Conservation (phyloP, 495 filamentous ascomycete species). For the Xylaria curta region DNA sequence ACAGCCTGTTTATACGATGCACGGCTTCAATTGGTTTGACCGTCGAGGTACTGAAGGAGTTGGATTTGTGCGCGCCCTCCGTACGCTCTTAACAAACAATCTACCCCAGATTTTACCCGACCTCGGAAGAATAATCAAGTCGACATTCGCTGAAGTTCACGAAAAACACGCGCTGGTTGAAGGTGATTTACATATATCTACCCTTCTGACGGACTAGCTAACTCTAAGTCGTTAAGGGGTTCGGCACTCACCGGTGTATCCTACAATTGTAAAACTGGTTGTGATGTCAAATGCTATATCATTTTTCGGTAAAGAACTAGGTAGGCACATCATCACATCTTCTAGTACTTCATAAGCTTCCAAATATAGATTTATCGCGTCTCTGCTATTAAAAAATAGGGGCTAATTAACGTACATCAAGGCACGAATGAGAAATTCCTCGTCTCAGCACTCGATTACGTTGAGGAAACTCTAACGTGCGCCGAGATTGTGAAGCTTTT, state of each 20-base stretch:
- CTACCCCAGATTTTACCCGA: conserved; percentile 31
- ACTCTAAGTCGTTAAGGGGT: background rate
- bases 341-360: no score
- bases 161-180: conserved; percentile 1
- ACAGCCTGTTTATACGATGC: conserved; percentile 40
- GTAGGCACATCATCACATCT: conserved; percentile 12
- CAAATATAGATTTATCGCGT: no score
- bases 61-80: conserved; percentile 39
- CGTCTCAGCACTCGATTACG: conserved; percentile 25
- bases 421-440: conserved; percentile 29
- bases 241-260: conserved; percentile 12
- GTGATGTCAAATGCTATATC: conserved; percentile 27
- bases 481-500: conserved; percentile 32
- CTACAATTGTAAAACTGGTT: conserved; percentile 19
- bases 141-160: conserved; percentile 12
- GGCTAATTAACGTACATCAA: no score
- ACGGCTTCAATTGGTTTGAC: conserved; percentile 39
- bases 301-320: conserved; percentile 30
- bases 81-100: conserved; percentile 36
- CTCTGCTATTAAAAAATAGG: no score
- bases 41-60: conserved; percentile 34
- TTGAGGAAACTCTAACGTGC: conserved; percentile 29
- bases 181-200: conserved; percentile 11
- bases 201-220: no score
- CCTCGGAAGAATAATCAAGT: conserved; percentile 3